Base-by-base conservation (phyloP, 805 yeast species). In the Wickerhamiella kurtzmanii region DNA sequence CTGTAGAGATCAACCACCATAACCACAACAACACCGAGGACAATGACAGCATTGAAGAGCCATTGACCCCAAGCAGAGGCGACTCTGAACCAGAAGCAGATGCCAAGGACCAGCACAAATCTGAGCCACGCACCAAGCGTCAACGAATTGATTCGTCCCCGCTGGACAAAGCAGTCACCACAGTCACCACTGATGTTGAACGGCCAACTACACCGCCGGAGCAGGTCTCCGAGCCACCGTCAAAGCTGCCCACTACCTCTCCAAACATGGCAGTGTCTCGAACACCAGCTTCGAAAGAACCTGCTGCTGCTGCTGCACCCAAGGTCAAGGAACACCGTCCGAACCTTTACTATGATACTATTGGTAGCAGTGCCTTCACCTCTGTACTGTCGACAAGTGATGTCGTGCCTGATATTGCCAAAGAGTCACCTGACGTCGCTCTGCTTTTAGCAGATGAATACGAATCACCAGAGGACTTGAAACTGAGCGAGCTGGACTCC, bases 271-370 rank as follows among this genome's bases (percentile, higher is more conserved):
- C n/a, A n/a, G n/a, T n/a, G n/a, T n/a, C n/a, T n/a, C n/a, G n/a
- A n/a, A n/a, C n/a, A n/a, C n/a, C n/a, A n/a, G 18, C 25, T 16
- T n/a, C 8, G 2, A 11, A 16, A n/a, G n/a, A n/a, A n/a, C n/a
- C n/a, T n/a, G n/a, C n/a, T n/a, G n/a, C n/a, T n/a, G n/a, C n/a
- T n/a, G n/a, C n/a, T n/a, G n/a, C 6, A 8, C 4, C n/a, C 3
- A 17, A 20, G 18, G 16, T 20, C 18, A 19, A 37, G 37, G 3
- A 15, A 13, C 48, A 35, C 18, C 40, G 39, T 20, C 41, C 53
- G 36, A 60, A 60, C 46, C 52, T 59, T 11, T 60, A 60, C 44
- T 60, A 60, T 43, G 64, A 60, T 40, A 41, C 40, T 3, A 41
- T 56, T 4, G 55, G 50, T 18, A 41, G 47, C 20, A 55, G 50